Percentiles rank a stretch among this genome's conserved stretches.
Evolutionary conservation across 176 grass and related monocot genomes (phyloP).

Genomic region (Avena sativa): DNA sequence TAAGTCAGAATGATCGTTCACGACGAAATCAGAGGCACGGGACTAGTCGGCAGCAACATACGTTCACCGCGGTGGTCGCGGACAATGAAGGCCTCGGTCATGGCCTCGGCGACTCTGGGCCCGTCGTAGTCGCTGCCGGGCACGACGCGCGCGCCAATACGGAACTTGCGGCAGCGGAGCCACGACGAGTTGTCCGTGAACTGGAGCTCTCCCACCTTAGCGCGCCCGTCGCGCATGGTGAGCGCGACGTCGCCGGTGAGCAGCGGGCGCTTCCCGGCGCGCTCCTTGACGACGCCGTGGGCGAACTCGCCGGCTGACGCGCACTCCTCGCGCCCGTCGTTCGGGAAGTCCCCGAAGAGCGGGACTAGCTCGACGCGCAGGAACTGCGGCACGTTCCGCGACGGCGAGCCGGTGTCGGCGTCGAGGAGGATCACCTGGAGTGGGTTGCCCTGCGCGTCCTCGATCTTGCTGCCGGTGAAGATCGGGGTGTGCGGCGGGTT

Average conservation of each 20-base stretch:
- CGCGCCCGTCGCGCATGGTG: conserved; percentile 57
- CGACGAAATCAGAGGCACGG: no score
- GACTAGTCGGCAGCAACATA: not conserved
- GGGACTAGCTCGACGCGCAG: conserved; percentile 81
- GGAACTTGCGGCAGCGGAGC: conserved; percentile 78
- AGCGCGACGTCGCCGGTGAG: conserved; percentile 73
- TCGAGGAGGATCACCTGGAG: conserved; percentile 71
- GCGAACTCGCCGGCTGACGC: conserved; percentile 52
- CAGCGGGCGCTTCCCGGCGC: conserved; percentile 77
- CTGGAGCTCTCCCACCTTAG: conserved; percentile 59
- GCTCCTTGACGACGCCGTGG: conserved; percentile 58
- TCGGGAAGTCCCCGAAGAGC: conserved; percentile 67
- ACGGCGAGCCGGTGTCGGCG: not conserved
- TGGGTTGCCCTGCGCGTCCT: conserved; percentile 35
- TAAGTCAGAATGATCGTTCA: not conserved
- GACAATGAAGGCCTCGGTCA: conserved; percentile 71
- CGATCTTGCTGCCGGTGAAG: conserved; percentile 88
- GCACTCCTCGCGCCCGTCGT: conserved; percentile 53
- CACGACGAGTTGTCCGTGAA: conserved; percentile 96
- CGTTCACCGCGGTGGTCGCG: conserved; percentile 90
- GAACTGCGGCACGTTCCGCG: not conserved
- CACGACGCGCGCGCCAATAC: conserved; percentile 64
- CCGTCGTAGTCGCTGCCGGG: conserved; percentile 43
- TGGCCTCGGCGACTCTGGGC: conserved; percentile 66
- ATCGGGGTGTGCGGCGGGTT: conserved; percentile 47